Conservation (phyloP, 225 moss, liverwort and hornwort genomes). For the Sphagnum contortum region DNA sequence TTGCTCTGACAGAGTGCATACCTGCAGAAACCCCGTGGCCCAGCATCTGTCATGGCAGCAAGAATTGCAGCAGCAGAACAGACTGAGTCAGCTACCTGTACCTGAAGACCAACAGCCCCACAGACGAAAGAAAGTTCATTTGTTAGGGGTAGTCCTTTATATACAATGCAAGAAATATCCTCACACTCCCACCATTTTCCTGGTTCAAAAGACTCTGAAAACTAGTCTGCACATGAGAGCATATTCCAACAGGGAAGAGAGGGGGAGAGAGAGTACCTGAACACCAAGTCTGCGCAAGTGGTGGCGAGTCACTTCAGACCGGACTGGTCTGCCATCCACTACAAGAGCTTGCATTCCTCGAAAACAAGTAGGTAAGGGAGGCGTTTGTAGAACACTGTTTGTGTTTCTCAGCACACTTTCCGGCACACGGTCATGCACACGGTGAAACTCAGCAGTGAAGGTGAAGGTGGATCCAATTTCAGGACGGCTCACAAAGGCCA, state of each 20-base stretch:
- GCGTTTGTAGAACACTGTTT: constrained; percentile 45
- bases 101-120: constrained; percentile 14
- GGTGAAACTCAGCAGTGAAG: constrained; percentile 41
- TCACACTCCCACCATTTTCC: no score
- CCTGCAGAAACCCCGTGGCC: constrained; percentile 16
- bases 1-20: background rate
- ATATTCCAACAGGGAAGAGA: no score
- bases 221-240: no score
- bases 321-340: constrained; percentile 55
- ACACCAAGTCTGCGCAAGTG: constrained; percentile 51
- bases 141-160: no score
- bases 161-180: no score
- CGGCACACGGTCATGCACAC: constrained; percentile 44
- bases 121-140: no score
- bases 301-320: constrained; percentile 56
- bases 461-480: constrained; percentile 53
- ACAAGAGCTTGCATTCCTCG: constrained; percentile 50
- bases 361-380: constrained; percentile 49
- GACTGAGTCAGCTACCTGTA: constrained; percentile 43
- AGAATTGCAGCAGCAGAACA: constrained; percentile 42
- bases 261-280: constrained; percentile 21
- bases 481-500: constrained; percentile 48
- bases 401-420: constrained; percentile 39
- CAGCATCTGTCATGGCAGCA: constrained; percentile 15
- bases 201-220: no score